Percentiles rank a stretch among this genome's conserved stretches.
These are phyloP conservation scores for Aotearoamyces nothofagi DNA, from an alignment of 2,329 filamentous ascomycete species.

Conservation along the genomic window DNA sequence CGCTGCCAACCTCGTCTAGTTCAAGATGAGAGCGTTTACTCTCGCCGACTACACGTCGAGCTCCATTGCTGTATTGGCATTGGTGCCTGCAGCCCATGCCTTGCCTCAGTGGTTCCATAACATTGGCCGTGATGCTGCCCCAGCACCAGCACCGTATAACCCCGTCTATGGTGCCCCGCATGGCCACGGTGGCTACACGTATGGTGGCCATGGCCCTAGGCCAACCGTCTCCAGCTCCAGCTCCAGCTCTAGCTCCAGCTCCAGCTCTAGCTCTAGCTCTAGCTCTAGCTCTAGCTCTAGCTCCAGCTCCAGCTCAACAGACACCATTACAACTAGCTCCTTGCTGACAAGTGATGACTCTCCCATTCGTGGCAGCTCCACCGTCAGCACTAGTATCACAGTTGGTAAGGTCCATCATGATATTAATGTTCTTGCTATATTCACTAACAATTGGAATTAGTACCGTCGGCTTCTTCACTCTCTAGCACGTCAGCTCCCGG, in stretches of 20 bases:
- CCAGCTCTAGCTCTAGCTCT: no score
- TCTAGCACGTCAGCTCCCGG: background rate
- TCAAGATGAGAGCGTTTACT: slow-evolving; percentile 13
- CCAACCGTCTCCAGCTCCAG: slow-evolving; percentile 11
- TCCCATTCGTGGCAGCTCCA: background rate
- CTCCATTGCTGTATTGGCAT: slow-evolving; percentile 7
- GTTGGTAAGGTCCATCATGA: no score
- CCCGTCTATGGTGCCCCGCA: slow-evolving; percentile 14
- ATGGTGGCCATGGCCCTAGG: slow-evolving; percentile 13
- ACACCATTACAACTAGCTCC: background rate
- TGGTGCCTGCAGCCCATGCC: slow-evolving; percentile 8
- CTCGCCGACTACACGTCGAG: slow-evolving; percentile 8
- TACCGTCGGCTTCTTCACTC: background rate
- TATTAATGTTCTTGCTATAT: background rate
- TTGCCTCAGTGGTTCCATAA: slow-evolving; percentile 13
- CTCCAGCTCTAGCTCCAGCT: no score
- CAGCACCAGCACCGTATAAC: slow-evolving; percentile 7
- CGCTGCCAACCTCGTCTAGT: slow-evolving; percentile 5
- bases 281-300: background rate
- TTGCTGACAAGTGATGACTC: background rate
- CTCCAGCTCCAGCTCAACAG: background rate
- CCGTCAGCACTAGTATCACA: background rate
- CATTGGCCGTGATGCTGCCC: slow-evolving; percentile 6
- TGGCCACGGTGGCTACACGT: slow-evolving; percentile 11
- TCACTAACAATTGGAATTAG: background rate